phyloP scores from a whole-genome alignment of 139 green algal species.

The Chlorella sorokiniana region DNA sequence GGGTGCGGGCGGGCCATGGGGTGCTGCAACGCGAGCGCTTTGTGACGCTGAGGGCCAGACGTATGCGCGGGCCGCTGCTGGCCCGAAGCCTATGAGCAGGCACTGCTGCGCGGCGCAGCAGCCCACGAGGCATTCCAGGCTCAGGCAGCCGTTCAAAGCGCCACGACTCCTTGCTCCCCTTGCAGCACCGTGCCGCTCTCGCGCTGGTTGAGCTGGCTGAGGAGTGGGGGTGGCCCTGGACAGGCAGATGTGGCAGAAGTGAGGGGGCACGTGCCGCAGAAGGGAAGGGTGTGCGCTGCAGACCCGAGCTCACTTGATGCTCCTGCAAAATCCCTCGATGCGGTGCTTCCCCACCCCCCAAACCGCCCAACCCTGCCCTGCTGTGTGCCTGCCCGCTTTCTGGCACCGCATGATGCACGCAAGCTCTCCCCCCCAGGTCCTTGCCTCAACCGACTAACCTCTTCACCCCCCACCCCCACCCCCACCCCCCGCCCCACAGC shows the following conservation, averaged over 20 bases:
- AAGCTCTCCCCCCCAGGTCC: background rate
- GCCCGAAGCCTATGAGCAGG: too few species aligned
- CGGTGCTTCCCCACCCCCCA: too few species aligned
- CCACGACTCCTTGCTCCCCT: background rate
- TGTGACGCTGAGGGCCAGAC: too few species aligned
- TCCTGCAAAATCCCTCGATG: too few species aligned
- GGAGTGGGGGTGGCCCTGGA: constrained; percentile 18
- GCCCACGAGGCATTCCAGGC: too few species aligned
- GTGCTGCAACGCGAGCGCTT: background rate
- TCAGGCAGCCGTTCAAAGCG: too few species aligned
- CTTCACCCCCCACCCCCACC: background rate
- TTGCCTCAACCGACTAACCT: background rate
- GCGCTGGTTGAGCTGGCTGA: background rate
- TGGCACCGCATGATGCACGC: background rate
- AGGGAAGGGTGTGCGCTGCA: background rate
- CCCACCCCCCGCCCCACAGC: background rate
- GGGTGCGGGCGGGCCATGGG: background rate
- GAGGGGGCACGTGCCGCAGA: background rate
- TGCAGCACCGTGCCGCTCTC: constrained; percentile 13
- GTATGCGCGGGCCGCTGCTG: background rate
- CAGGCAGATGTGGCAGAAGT: constrained; percentile 20
- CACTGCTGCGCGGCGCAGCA: too few species aligned
- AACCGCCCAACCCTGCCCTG: too few species aligned
- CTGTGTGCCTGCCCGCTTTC: background rate
- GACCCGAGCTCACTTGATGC: background rate